Base-by-base conservation (phyloP, 2,329 filamentous ascomycete genomes). In the Cyphellophora attinorum region DNA sequence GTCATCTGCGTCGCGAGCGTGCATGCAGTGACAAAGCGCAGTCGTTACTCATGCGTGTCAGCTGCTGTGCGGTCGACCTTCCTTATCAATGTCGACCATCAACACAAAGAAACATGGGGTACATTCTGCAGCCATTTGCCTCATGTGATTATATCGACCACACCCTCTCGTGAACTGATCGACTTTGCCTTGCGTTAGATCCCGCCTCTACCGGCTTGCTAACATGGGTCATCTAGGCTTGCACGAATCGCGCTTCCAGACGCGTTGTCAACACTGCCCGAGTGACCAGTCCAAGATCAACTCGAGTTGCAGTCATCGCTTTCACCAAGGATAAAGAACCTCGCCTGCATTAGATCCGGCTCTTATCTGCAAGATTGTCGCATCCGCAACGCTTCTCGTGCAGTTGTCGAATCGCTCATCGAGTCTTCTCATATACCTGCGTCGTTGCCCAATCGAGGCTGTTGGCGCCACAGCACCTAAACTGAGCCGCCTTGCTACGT, bases 301-400 rank as follows among this genome's bases (percentile, higher is more conserved):
- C 21, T 25, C 21, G 21, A 25, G 8, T 25, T 25, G 8, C n/a
- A n/a, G 8, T 25, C 21, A n/a, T 8, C n/a, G 8, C 21, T 25
- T 8, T 25, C n/a, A n/a, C 8, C 21, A 25, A n/a, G 21, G 8
- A 25, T 25, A 25, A 25, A 25, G 21, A 25, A 25, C 21, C 21
- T 25, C 21, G 21, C 21, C 8, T 25, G 21, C 21, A 25, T 25
- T 25, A 25, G 21, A n/a, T 25, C 21, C 21, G 21, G 21, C 21
- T 25, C 8, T n/a, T n/a, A 25, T 25, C 21, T 25, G 21, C 21
- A 25, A 25, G 21, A 25, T 25, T 25, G 21, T 25, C 21, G 21
- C 27, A 5, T 13, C 25, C 25, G 14, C 27, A 15, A 29, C 27
- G 8, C 27, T 12, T 4, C 18, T 11, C 27, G 14, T 12, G 5